Evolutionary conservation across 140 eudicot genomes (phyloP), one percentile per base, ranked within the genome.

Genomic region (Oenanthe javanica): DNA sequence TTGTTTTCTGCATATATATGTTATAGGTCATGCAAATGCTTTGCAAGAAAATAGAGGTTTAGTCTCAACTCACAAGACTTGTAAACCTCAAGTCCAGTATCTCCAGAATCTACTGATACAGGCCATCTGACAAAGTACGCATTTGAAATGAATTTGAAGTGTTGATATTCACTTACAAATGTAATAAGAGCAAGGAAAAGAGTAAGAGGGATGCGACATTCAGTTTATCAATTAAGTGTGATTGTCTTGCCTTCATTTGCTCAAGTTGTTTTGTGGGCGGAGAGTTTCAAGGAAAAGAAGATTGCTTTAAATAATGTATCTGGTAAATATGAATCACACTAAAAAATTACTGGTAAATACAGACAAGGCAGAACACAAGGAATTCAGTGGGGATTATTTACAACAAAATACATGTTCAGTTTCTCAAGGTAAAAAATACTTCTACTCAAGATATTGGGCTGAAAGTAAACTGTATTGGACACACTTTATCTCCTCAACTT

Each of bases 101-200:
- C 36, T 31, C 36, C 36, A 31, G 36, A 31, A 31, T 31, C 36
- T 31, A 31, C 36, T 31, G 36, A 31, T 31, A 31, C 36, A 31
- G 36, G 36, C 36, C 36, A 31, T 31, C 36, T 31, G 36, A 31
- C 36, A 31, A 31, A 31, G 36, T 31, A 31, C 36, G 36, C 36
- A 31, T 31, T n/a, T n/a, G n/a, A n/a, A n/a, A n/a, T n/a, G 13
- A 27, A 55, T 61, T n/a, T n/a, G n/a, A 42, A 63, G 61, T 42
- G 63, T 47, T n/a, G n/a, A n/a, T n/a, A n/a, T n/a, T n/a, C n/a
- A n/a, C n/a, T n/a, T n/a, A n/a, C 70, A 77, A 15, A 63, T 55
- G 42, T 67, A 84, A 73, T 50, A 66, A 66, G 61, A 79, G 31
- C 19, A 79, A 51, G 50, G 74, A 40, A 72, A 83, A 74, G 79